Evolutionary conservation across 805 yeast genomes (phyloP), one percentile per base, ranked within the genome.

Genomic region (Kluyveromyces starmeri): DNA sequence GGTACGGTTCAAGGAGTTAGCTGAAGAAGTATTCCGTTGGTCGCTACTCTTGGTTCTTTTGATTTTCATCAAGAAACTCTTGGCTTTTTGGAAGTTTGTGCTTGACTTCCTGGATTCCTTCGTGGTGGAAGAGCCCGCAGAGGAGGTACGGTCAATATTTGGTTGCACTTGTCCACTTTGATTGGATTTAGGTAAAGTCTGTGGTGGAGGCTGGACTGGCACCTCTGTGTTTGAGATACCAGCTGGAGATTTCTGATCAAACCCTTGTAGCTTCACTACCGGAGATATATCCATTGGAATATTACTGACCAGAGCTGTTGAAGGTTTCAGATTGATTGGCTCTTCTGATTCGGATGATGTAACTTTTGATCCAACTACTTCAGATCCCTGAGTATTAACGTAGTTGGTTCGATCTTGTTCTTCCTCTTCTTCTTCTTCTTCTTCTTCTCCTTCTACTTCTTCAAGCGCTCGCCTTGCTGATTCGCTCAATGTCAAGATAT

Each of bases 21-120:
- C 9, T 4, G n/a, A 8, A 15, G 30, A 27, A 9, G 30, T 16
- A 18, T 24, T 36, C 13, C 31, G 28, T 10, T 7, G 26, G 7
- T 36, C 41, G 7, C 17, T 26, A 4, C 32, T n/a, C 32, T 28
- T 28, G 7, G 33, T 15, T n/a, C 22, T 28, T 20, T 30, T 30
- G 19, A 30, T 20, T 10, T 30, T 30, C 33, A 30, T 30, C 19
- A 30, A n/a, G 3, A 30, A 22, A n/a, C 14, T 30, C 18, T 30
- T 30, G 3, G 33, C 33, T 11, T 14, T 22, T 5, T 14, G 25
- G 18, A 30, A 30, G 16, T 13, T 13, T 13, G 19, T 30, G 25
- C 19, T 12, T 9, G 33, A 30, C 12, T 20, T 30, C 15, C 16
- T 20, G 7, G 22, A 14, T 14, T 20, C 33, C 10, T 16, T 11